These are phyloP conservation scores for Calvatia gigantea DNA, from an alignment of 768 basidiomycete genomes.

Conservation along the genomic window DNA sequence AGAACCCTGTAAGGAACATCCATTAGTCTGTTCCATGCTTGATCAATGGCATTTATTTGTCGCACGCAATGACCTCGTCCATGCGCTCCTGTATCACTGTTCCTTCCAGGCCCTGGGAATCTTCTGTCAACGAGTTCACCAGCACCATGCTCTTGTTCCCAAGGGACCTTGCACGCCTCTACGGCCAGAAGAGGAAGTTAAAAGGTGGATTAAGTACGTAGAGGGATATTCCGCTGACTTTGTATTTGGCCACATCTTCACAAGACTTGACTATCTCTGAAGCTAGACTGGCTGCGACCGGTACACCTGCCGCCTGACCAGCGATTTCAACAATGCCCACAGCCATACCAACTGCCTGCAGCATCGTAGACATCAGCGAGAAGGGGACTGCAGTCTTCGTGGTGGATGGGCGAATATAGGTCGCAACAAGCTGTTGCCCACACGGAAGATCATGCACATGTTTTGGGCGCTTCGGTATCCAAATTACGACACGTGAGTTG, in stretches of 20 bases:
- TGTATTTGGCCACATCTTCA: constrained; percentile 43
- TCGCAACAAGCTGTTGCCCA: background rate
- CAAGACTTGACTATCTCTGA: constrained; percentile 44
- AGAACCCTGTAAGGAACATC: constrained; percentile 31
- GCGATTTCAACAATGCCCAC: constrained; percentile 36
- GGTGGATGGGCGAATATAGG: background rate
- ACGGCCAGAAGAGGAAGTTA: background rate
- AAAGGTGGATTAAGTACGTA: background rate
- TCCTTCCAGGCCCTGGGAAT: constrained; percentile 33
- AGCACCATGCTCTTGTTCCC: constrained; percentile 38
- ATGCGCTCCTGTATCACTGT: constrained; percentile 34
- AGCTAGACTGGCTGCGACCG: constrained; percentile 40
- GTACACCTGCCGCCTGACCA: constrained; percentile 41
- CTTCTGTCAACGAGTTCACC: constrained; percentile 36
- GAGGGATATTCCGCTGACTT: constrained; percentile 29
- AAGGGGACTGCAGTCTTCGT: background rate
- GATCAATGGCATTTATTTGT: background rate
- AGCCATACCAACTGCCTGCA: constrained; percentile 17
- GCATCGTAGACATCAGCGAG: constrained; percentile 14
- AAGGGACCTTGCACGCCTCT: constrained; percentile 42
- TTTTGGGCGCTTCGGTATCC: background rate
- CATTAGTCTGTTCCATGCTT: background rate
- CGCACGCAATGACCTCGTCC: constrained; percentile 45
- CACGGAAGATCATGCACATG: background rate
- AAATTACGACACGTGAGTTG: background rate